phyloP scores from a whole-genome alignment of 2,329 filamentous ascomycete genomes.

The Cladosporium sp. region DNA sequence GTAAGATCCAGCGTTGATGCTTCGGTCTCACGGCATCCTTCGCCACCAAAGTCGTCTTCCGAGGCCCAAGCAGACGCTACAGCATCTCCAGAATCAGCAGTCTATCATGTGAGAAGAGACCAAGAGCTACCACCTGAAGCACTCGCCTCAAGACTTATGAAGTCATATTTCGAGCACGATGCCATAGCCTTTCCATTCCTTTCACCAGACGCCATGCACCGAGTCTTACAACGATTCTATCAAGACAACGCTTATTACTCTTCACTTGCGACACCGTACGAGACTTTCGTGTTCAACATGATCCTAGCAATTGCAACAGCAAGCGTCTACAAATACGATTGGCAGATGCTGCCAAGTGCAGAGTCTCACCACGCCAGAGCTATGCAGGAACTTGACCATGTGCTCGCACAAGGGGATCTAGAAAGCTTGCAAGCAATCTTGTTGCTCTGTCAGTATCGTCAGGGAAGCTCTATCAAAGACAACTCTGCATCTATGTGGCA shows the following conservation, averaged over 20 bases:
- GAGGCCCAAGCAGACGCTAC: constrained; percentile 8
- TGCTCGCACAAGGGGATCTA: constrained; percentile 36
- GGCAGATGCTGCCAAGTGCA: constrained; percentile 40
- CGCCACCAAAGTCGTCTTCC: constrained; percentile 3
- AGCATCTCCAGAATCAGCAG: not conserved
- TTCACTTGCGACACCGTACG: constrained; percentile 22
- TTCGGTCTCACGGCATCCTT: constrained; percentile 11
- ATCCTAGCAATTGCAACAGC: constrained; percentile 42
- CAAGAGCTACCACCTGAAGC: constrained; percentile 32
- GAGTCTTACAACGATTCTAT: constrained; percentile 30
- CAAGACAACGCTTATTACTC: constrained; percentile 23
- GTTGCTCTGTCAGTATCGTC: constrained; percentile 42
- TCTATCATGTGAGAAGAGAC: not conserved
- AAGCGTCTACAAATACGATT: constrained; percentile 43
- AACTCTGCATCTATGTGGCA: constrained; percentile 39
- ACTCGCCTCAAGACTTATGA: constrained; percentile 36
- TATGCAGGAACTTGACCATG: constrained; percentile 34
- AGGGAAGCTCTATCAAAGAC: constrained; percentile 37
- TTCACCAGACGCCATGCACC: constrained; percentile 27
- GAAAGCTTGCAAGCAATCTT: constrained; percentile 40
- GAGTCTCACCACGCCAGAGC: constrained; percentile 41
- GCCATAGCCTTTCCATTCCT: constrained; percentile 44
- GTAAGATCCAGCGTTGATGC: constrained; percentile 28
- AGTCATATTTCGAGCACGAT: constrained; percentile 42
- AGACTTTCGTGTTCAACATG: constrained; percentile 43